Percentiles rank a stretch among this genome's conserved stretches.
Evolutionary conservation across 305 asterid genomes (phyloP).

Genomic region (Withania somnifera): DNA sequence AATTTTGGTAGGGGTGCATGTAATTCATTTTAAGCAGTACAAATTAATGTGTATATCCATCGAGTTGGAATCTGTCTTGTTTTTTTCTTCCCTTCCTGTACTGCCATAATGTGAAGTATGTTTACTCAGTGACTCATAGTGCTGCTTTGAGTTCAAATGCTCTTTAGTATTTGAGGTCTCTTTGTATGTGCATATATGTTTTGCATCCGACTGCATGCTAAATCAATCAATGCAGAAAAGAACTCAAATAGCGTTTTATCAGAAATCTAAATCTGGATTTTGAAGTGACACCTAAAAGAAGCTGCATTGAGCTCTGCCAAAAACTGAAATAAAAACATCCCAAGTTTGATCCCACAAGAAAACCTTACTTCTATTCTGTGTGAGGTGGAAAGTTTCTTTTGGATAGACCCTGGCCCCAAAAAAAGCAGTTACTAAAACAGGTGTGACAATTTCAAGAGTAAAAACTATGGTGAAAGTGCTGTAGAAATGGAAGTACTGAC

Average conservation of each 20-base stretch:
- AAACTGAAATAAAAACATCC: too few species aligned
- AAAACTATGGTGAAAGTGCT: too few species aligned
- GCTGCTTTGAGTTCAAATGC: not conserved
- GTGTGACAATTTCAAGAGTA: too few species aligned
- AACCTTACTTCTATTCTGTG: too few species aligned
- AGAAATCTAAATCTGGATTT: not conserved
- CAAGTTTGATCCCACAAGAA: too few species aligned
- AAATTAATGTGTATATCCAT: not conserved
- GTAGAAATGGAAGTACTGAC: too few species aligned
- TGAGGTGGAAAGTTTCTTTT: too few species aligned
- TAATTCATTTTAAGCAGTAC: not conserved
- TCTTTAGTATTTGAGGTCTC: not conserved
- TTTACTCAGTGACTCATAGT: not conserved
- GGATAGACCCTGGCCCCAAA: too few species aligned
- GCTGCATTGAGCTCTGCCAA: not conserved
- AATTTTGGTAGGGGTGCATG: not conserved
- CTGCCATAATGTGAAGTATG: not conserved
- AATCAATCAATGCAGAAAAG: not conserved
- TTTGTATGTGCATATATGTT: not conserved
- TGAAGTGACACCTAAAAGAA: not conserved
- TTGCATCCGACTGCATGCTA: not conserved
- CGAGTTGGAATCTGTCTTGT: not conserved
- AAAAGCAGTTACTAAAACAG: too few species aligned
- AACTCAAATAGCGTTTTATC: not conserved
- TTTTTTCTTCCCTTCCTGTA: not conserved